These are phyloP conservation scores for Boletus reticuloceps DNA, from an alignment of 768 basidiomycete species.

Conservation along the genomic window DNA sequence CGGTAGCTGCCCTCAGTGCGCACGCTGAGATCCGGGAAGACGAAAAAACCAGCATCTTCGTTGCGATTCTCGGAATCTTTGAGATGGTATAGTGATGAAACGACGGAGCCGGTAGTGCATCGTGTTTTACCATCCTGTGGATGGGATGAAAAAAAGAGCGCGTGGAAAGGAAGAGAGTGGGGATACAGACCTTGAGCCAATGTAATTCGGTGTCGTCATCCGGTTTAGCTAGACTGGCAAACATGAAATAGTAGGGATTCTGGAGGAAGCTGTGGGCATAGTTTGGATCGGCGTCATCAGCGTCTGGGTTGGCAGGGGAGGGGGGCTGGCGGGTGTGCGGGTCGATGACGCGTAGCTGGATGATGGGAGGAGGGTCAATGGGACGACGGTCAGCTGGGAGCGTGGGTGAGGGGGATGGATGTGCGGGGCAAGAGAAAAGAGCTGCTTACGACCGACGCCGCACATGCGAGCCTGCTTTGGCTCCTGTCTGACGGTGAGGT, in stretches of 20 bases:
- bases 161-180: neutral
- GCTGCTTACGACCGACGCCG: constrained; percentile 76
- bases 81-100: constrained; percentile 87
- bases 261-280: constrained; percentile 70
- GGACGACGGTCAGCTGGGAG: constrained; percentile 87
- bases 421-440: constrained; percentile 20
- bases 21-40: constrained; percentile 93
- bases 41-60: constrained; percentile 88
- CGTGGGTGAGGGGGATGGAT: neutral
- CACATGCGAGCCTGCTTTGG: constrained; percentile 93
- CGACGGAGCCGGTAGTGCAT: constrained; percentile 88
- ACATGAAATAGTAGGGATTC: constrained; percentile 96
- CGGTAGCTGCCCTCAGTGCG: constrained; percentile 88
- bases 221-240: constrained; percentile 84
- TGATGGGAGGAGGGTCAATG: constrained; percentile 94
- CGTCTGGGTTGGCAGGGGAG: constrained; percentile 25
- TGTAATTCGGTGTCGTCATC: constrained; percentile 89
- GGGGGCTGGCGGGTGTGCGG: constrained; percentile 40
- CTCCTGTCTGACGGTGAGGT: constrained; percentile 84
- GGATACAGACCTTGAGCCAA: constrained; percentile 62
- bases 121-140: constrained; percentile 82
- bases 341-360: constrained; percentile 89
- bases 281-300: constrained; percentile 34
- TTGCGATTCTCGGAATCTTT: constrained; percentile 67
- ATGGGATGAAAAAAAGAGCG: neutral